These are phyloP conservation scores for Besnoitia besnoiti DNA, from an alignment of 169 alveolate genomes.

Conservation along the genomic window DNA sequence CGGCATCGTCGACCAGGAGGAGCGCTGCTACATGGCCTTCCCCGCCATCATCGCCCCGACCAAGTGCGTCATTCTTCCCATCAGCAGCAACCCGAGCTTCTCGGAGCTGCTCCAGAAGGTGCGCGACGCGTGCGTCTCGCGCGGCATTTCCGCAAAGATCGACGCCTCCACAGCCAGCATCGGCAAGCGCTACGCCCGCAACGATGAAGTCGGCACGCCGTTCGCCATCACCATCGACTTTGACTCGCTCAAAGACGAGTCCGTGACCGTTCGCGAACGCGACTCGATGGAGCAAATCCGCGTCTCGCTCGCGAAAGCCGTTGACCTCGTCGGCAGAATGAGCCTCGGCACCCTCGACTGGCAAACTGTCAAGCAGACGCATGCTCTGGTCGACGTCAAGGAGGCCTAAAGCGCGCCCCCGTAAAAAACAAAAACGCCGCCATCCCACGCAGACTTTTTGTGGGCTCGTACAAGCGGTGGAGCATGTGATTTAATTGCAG, in stretches of 20 bases:
- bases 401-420: neutral
- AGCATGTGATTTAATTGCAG: too few relatives aligned
- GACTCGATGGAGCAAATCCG: constrained; percentile 95
- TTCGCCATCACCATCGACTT: constrained; percentile 97
- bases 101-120: neutral
- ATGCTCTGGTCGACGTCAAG: constrained; percentile 44
- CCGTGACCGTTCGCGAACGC: constrained; percentile 96
- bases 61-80: constrained; percentile 94
- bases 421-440: too few relatives aligned
- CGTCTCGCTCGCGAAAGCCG: constrained; percentile 71
- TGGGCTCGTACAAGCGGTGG: too few relatives aligned
- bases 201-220: constrained; percentile 98
- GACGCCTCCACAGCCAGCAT: constrained; percentile 65
- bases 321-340: constrained; percentile 20
- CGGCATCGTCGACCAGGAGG: constrained; percentile 58
- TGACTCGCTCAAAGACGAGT: constrained; percentile 90
- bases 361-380: neutral
- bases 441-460: too few relatives aligned
- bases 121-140: constrained; percentile 2
- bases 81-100: constrained; percentile 77
- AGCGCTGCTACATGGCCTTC: constrained; percentile 85
- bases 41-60: constrained; percentile 95
- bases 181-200: constrained; percentile 91
- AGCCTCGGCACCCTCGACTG: constrained; percentile 21
- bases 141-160: constrained; percentile 27